Base-by-base conservation (phyloP, 2,329 filamentous ascomycete species). In the Aspergillus sp. region DNA sequence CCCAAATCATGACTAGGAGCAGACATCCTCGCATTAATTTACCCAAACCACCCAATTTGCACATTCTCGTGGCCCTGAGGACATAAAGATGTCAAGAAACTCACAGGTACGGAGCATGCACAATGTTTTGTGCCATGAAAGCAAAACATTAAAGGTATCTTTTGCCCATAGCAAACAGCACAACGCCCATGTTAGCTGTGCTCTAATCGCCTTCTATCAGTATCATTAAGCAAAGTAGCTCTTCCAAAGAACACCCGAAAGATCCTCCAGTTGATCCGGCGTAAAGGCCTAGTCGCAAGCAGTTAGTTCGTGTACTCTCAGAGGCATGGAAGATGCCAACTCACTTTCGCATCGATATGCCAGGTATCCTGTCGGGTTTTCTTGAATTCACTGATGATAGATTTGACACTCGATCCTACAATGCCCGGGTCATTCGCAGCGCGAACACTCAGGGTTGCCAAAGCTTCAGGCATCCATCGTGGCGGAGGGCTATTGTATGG, bases 281-380 rank as follows among this genome's bases (percentile, higher is more conserved):
- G 92, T 92, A 73, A 99, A 99, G 61, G 85, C 86, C 87, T 92
- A 56, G 45, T 54, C 4, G 18, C 4, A n/a, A 11, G 6, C 49
- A 36, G 52, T 64, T 54, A 61, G 56, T 24, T 56, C 53, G 29
- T 45, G 9, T 49, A 22, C 29, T 49, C 6, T 14, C 36, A n/a
- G 2, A n/a, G 14, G 4, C 39, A 32, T 20, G 39, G 18, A 36
- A 65, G 55, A 51, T 36, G 20, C 16, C 52, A 55, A 77, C 86
- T 77, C 80, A 96, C 95, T 90, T 96, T 98, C 68, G 96, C 91
- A 80, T 99, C 95, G 61, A 96, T 94, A 70, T 89, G 89, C 95
- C 95, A 99, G 67, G 94, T 99, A 81, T 99, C 95, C 77, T 99
- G 95, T 74, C 95, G 88, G 50, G 95, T 99, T 85, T 99, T 99